Base-by-base conservation (phyloP, 768 basidiomycete species). In the Tricholoma furcatifolium region DNA sequence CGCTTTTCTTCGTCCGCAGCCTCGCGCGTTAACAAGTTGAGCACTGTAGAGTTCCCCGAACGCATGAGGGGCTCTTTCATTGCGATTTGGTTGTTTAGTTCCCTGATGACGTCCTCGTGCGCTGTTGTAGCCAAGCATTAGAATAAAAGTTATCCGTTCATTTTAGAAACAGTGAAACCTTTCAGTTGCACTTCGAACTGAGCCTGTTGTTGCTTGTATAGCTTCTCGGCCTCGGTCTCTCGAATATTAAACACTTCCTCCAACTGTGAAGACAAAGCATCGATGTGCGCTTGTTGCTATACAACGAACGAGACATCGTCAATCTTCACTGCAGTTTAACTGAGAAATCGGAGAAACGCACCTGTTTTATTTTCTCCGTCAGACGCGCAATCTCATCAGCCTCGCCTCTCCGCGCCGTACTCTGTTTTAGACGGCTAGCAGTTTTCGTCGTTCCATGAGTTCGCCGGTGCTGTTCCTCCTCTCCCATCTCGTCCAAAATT, bases 21-120 rank as follows among this genome's bases (percentile, higher is more conserved):
- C 53, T 89, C 88, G 50, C 87, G 81, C 8, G 88, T 88, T 11
- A 93, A 68, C 43, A 93, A 76, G 58, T 87, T 82, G 27, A 86
- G 72, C 4, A 80, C 76, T 2, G 78, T 74, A 12, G 69, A 72
- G 55, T 78, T 79, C 5, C 76, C 78, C 0, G 75, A 67, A 39
- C 73, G 70, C 39, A 80, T 70, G 32, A 86, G 69, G 6, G 82
- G 82, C 55, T 85, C 80, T 40, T 78, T 72, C 23, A 73, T 77
- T 3, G 81, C 70, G 4, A 87, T 66, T 59, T 83, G 77, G 15
- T 73, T 67, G 3, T 76, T 80, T 10, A 89, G 70, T 54, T 85
- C 78, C 38, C 80, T 65, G 43, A 83, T 75, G 2, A 84, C 66
- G 10, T 69, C 62, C 30, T 88, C 80, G 59, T 84, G 80, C 21